Conservation (phyloP, 2,329 filamentous ascomycete genomes). For the Fonsecaea nubica region DNA sequence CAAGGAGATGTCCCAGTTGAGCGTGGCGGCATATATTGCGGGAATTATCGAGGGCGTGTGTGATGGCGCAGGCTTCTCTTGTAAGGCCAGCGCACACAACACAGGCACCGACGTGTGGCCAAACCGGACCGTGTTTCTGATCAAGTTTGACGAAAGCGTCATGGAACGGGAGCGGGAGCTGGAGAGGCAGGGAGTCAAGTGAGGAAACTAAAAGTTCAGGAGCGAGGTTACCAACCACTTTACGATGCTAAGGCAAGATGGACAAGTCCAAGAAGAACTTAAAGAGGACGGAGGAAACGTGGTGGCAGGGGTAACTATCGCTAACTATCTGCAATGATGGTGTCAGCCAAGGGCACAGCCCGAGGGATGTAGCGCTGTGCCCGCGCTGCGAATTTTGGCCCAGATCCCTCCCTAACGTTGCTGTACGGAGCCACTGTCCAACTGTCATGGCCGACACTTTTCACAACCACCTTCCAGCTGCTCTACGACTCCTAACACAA, state of each 20-base stretch:
- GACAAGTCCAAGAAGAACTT: background rate
- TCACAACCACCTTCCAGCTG: background rate
- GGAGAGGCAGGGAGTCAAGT: conserved; percentile 64
- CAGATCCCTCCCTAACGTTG: background rate
- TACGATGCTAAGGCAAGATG: too few relatives aligned
- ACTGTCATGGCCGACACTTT: too few relatives aligned
- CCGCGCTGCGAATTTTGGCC: background rate
- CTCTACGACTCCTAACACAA: background rate
- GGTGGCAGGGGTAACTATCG: background rate
- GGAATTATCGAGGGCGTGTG: conserved; percentile 95
- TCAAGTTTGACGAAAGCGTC: conserved; percentile 90
- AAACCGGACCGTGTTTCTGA: conserved; percentile 90
- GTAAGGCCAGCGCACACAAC: conserved; percentile 87
- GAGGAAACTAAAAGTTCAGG: conserved; percentile 20
- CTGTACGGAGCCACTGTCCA: background rate
- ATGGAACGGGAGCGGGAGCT: conserved; percentile 88
- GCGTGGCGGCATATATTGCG: conserved; percentile 93
- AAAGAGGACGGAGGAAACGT: background rate
- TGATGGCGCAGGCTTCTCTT: conserved; percentile 88
- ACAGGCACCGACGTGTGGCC: conserved; percentile 83
- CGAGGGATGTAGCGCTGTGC: background rate
- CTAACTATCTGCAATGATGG: background rate
- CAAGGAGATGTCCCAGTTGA: conserved; percentile 93
- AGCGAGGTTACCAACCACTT: background rate
- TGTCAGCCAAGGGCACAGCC: background rate